Evolutionary conservation across 2,329 filamentous ascomycete species (phyloP).

Genomic region (Magnaporthales sp.): DNA sequence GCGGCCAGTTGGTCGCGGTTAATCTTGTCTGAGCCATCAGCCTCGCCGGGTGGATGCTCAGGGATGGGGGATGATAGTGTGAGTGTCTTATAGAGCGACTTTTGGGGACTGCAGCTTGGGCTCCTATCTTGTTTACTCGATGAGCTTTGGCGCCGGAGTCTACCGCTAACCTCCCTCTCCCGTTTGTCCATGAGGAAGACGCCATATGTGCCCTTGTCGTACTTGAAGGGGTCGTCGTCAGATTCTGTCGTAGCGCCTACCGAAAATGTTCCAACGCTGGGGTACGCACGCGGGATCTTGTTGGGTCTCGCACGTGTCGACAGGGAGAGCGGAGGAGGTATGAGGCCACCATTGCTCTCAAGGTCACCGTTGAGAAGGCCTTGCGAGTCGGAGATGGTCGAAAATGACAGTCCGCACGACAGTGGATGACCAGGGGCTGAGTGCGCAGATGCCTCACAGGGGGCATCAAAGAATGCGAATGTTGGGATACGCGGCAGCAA

Average conservation of each 20-base stretch:
- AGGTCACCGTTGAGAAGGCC: conserved; percentile 3
- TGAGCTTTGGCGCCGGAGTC: conserved; percentile 23
- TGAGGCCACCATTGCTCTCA: conserved; percentile 3
- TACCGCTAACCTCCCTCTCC: conserved; percentile 34
- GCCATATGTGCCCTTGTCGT: conserved; percentile 30
- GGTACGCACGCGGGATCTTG: conserved; percentile 8
- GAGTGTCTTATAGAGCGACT: conserved; percentile 18
- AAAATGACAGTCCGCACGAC: neutral
- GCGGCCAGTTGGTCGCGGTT: neutral
- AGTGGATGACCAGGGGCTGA: neutral
- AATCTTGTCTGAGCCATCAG: too few relatives aligned
- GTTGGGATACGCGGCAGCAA: conserved; percentile 3
- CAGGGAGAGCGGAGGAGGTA: conserved; percentile 13
- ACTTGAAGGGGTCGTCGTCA: conserved; percentile 35
- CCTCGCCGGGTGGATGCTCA: conserved; percentile 6
- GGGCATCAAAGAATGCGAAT: neutral
- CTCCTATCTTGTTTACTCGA: conserved; percentile 15
- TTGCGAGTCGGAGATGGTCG: conserved; percentile 2
- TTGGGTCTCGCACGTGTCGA: conserved; percentile 7
- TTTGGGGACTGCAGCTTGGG: conserved; percentile 14
- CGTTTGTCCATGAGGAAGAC: conserved; percentile 26
- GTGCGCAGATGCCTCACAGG: neutral
- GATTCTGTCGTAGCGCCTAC: conserved; percentile 22
- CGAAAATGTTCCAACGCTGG: conserved; percentile 17
- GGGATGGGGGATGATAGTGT: conserved; percentile 9